Conservation (phyloP, 2,329 filamentous ascomycete genomes). For the Pseudogymnoascus sp. region DNA sequence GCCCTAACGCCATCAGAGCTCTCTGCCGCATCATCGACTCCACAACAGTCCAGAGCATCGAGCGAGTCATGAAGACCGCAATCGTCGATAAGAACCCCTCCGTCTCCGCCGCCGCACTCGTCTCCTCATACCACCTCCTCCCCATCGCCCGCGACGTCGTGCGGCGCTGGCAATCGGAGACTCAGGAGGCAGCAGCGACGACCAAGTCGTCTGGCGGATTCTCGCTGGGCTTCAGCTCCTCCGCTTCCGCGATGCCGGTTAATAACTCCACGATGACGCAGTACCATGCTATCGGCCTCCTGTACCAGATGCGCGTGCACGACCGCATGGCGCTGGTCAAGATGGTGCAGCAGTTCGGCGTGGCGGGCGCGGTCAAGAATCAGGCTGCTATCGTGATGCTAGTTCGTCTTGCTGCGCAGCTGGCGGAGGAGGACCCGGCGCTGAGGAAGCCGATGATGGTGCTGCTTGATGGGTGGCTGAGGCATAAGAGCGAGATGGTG, state of each 20-base stretch:
- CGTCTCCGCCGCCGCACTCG: slow-evolving; percentile 88
- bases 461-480: slow-evolving; percentile 89
- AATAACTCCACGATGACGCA: slow-evolving; percentile 97
- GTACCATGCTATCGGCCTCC: slow-evolving; percentile 93
- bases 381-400: slow-evolving; percentile 88
- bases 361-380: slow-evolving; percentile 86
- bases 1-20: slow-evolving; percentile 91
- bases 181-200: slow-evolving; percentile 88
- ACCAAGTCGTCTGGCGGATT: slow-evolving; percentile 85
- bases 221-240: slow-evolving; percentile 82
- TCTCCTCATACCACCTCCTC: slow-evolving; percentile 95
- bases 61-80: slow-evolving; percentile 96
- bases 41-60: slow-evolving; percentile 93
- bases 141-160: slow-evolving; percentile 94
- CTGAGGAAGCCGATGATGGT: slow-evolving; percentile 95
- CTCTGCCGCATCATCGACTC: slow-evolving; percentile 95
- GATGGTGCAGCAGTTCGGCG: slow-evolving; percentile 99
- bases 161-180: slow-evolving; percentile 96
- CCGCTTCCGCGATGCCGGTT: slow-evolving; percentile 65
- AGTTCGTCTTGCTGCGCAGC: slow-evolving; percentile 83
- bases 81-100: slow-evolving; percentile 99
- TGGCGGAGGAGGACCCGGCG: slow-evolving; percentile 86
- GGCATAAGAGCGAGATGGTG: slow-evolving; percentile 99
- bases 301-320: slow-evolving; percentile 96
- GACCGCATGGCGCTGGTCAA: slow-evolving; percentile 98